Percentiles rank a stretch among this genome's conserved stretches.
phyloP scores from a whole-genome alignment of 2,329 filamentous ascomycete genomes.

The Arthroderma sp. region DNA sequence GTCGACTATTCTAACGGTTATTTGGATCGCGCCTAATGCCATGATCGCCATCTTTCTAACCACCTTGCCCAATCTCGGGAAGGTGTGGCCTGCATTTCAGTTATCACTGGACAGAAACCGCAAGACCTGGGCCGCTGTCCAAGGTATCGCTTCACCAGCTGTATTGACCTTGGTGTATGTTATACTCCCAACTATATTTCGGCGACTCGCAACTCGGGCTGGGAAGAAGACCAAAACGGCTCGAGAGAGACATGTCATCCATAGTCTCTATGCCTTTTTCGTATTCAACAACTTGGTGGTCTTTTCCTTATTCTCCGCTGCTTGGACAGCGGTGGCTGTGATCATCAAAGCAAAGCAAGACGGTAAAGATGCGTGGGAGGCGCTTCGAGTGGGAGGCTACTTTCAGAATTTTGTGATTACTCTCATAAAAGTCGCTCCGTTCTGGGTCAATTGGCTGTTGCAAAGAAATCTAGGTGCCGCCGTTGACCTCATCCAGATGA shows the following conservation, averaged over 20 bases:
- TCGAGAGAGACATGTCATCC: slow-evolving; percentile 78
- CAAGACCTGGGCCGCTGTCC: slow-evolving; percentile 69
- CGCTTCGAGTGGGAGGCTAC: slow-evolving; percentile 53
- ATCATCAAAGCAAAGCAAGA: slow-evolving; percentile 50
- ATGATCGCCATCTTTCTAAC: slow-evolving; percentile 89
- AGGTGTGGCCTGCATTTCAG: slow-evolving; percentile 67
- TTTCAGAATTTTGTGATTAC: slow-evolving; percentile 56
- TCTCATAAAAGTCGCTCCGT: slow-evolving; percentile 70
- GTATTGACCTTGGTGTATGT: slow-evolving; percentile 80
- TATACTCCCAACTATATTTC: slow-evolving; percentile 79
- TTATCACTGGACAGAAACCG: slow-evolving; percentile 50
- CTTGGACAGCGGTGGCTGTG: slow-evolving; percentile 60
- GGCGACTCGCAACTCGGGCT: slow-evolving; percentile 66
- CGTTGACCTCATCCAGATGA: slow-evolving; percentile 83
- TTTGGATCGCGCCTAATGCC: slow-evolving; percentile 88
- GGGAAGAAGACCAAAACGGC: slow-evolving; percentile 89
- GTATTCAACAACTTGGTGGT: slow-evolving; percentile 93
- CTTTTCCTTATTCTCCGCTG: slow-evolving; percentile 79
- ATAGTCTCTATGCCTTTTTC: slow-evolving; percentile 89
- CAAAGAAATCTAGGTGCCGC: slow-evolving; percentile 88
- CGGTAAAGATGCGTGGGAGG: slow-evolving; percentile 53
- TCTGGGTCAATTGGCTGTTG: slow-evolving; percentile 88
- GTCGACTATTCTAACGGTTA: slow-evolving; percentile 64
- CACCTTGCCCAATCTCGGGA: slow-evolving; percentile 67
- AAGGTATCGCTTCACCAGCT: slow-evolving; percentile 82